Evolutionary conservation across 768 basidiomycete genomes (phyloP).

Genomic region (Podaxis rugospora): DNA sequence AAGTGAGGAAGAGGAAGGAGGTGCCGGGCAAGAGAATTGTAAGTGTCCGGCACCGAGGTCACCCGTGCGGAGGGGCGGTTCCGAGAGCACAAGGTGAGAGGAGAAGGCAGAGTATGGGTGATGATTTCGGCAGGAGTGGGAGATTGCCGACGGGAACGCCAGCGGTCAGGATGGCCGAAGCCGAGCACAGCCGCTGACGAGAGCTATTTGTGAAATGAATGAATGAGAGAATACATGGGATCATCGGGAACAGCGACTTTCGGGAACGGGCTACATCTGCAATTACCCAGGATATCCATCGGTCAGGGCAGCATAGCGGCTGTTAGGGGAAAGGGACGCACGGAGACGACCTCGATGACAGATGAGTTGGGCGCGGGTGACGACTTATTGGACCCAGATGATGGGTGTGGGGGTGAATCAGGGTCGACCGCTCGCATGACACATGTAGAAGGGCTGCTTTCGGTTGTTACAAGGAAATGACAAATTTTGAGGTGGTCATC

Average conservation of each 20-base stretch:
- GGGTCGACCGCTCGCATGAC: slow-evolving; percentile 41
- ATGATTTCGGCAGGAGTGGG: neutral
- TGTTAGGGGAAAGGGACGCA: neutral
- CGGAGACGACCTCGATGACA: neutral
- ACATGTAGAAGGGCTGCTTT: slow-evolving; percentile 36
- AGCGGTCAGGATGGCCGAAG: slow-evolving; percentile 5
- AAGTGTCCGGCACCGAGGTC: slow-evolving; percentile 5
- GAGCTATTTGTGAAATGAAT: slow-evolving; percentile 1
- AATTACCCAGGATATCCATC: neutral
- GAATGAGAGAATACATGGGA: neutral
- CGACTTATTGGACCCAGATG: neutral
- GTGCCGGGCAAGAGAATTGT: neutral
- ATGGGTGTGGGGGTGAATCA: neutral
- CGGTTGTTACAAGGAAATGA: slow-evolving; percentile 35
- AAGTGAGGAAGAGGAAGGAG: neutral
- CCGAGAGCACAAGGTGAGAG: neutral
- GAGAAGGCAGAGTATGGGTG: neutral
- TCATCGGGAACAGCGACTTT: neutral
- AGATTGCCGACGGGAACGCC: slow-evolving; percentile 1
- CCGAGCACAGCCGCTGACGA: slow-evolving; percentile 12
- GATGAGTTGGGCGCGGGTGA: neutral
- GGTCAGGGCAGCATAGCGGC: neutral
- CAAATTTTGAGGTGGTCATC: slow-evolving; percentile 40
- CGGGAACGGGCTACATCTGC: neutral
- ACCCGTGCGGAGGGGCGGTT: neutral